Percentiles rank a stretch among this genome's conserved stretches.
Conservation (phyloP, 352 stramenopile genomes). For the Pythium aristosporum region DNA sequence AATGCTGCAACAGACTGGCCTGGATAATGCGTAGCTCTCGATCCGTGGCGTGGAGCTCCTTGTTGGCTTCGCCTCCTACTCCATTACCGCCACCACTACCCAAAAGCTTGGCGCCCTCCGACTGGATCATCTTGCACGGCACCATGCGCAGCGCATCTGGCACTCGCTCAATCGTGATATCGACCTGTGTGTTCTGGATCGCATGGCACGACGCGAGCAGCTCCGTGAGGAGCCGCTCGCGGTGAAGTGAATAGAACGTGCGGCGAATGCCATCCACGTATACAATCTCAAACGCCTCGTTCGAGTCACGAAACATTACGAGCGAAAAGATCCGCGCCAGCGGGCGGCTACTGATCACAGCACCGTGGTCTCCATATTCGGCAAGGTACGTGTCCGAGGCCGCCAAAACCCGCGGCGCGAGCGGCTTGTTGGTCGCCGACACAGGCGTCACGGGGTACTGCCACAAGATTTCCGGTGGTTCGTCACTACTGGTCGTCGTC, state of each 20-base stretch:
- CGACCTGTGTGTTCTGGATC: constrained; percentile 65
- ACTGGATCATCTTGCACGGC: constrained; percentile 68
- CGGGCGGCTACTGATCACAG: constrained; percentile 69
- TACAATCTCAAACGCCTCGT: constrained; percentile 69
- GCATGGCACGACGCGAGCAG: constrained; percentile 74
- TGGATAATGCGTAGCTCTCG: constrained; percentile 71
- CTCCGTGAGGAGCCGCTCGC: constrained; percentile 78
- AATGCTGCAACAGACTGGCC: constrained; percentile 56
- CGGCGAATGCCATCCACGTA: constrained; percentile 73
- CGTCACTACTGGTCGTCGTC: constrained; percentile 26
- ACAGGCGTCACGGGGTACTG: constrained; percentile 72
- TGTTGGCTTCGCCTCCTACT: not conserved
- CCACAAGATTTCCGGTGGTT: constrained; percentile 48
- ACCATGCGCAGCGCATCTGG: constrained; percentile 69
- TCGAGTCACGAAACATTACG: constrained; percentile 59
- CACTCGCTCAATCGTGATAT: constrained; percentile 46
- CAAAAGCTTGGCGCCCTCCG: constrained; percentile 52
- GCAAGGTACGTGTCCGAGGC: constrained; percentile 76
- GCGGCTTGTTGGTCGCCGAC: constrained; percentile 38
- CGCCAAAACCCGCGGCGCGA: constrained; percentile 45
- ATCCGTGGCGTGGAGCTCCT: constrained; percentile 56
- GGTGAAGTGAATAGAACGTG: constrained; percentile 61
- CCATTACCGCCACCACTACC: constrained; percentile 3
- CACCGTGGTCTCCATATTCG: constrained; percentile 48
- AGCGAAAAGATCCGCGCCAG: constrained; percentile 68